A percentile compares a stretch with the other conserved stretches of the same genome.
phyloP scores from a whole-genome alignment of 441 rosid species.

The Melastoma candidum region DNA sequence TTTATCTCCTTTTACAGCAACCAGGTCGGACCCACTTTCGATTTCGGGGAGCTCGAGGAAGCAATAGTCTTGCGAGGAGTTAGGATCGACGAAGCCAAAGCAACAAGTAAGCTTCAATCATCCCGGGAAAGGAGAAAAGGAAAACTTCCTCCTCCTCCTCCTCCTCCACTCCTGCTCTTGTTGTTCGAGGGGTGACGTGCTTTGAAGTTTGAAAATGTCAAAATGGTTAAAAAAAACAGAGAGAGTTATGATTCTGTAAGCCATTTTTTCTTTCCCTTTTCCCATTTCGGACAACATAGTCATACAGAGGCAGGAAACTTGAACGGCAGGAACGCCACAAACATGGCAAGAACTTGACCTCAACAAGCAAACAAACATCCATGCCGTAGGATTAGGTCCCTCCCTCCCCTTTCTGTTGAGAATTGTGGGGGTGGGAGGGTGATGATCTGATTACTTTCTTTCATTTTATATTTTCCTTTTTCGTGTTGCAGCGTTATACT shows the following conservation, averaged over 20 bases:
- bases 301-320: constrained; percentile 46
- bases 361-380: too few species aligned
- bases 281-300: constrained; percentile 51
- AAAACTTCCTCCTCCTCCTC: constrained; percentile 22
- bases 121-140: too few species aligned
- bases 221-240: background rate
- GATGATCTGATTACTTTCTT: constrained; percentile 19
- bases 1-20: constrained; percentile 30
- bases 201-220: constrained; percentile 10
- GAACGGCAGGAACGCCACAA: constrained; percentile 66
- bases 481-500: constrained; percentile 64
- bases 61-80: constrained; percentile 89
- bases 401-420: constrained; percentile 13
- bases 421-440: background rate
- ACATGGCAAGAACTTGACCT: constrained; percentile 41
- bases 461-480: constrained; percentile 25
- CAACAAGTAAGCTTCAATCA: constrained; percentile 25
- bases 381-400: too few species aligned
- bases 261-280: constrained; percentile 22
- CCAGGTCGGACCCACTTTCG: constrained; percentile 78
- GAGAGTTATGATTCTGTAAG: constrained; percentile 36
- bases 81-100: constrained; percentile 62
- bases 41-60: constrained; percentile 94
- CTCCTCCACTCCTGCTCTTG: constrained; percentile 22
- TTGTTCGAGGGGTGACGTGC: constrained; percentile 38